phyloP scores from a whole-genome alignment of 2,329 filamentous ascomycete species.

The Aureobasidium subglaciale region DNA sequence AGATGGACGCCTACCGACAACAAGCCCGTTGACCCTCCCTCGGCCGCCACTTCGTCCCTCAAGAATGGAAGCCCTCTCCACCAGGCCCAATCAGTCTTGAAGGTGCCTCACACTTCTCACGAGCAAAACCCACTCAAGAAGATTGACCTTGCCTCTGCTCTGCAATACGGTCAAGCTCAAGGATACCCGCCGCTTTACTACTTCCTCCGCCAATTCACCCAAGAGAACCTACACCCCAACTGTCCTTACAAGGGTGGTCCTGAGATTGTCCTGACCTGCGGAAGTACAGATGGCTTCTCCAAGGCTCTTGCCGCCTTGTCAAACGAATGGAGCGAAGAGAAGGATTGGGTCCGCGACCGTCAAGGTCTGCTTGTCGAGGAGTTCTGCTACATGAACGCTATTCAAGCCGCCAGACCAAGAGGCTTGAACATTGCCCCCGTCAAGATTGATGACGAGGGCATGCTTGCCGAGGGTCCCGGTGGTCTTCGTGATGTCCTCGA shows the following conservation, averaged over 20 bases:
- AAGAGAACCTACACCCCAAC: constrained; percentile 70
- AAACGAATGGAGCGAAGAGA: constrained; percentile 65
- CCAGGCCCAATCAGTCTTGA: constrained; percentile 40
- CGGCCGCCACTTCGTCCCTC: constrained; percentile 31
- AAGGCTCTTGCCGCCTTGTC: constrained; percentile 71
- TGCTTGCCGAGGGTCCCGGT: constrained; percentile 65
- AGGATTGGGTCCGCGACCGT: constrained; percentile 60
- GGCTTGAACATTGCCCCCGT: constrained; percentile 69
- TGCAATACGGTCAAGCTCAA: constrained; percentile 80
- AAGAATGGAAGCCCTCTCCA: constrained; percentile 23
- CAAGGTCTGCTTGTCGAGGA: constrained; percentile 73
- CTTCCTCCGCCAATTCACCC: constrained; percentile 72
- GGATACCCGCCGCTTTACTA: constrained; percentile 73
- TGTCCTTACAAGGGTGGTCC: constrained; percentile 71
- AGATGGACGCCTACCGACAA: constrained; percentile 68
- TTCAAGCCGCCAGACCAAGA: constrained; percentile 58
- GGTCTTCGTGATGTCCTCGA: constrained; percentile 70
- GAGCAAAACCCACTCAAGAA: constrained; percentile 56
- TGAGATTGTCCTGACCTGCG: constrained; percentile 72
- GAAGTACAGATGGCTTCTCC: constrained; percentile 76
- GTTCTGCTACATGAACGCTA: constrained; percentile 72
- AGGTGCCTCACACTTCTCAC: constrained; percentile 62
- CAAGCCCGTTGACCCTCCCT: constrained; percentile 45
- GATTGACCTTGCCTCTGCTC: constrained; percentile 72
- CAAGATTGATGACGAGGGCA: constrained; percentile 70